phyloP scores from a whole-genome alignment of 2,329 filamentous ascomycete genomes.

The Talaromyces albobiverticillius region DNA sequence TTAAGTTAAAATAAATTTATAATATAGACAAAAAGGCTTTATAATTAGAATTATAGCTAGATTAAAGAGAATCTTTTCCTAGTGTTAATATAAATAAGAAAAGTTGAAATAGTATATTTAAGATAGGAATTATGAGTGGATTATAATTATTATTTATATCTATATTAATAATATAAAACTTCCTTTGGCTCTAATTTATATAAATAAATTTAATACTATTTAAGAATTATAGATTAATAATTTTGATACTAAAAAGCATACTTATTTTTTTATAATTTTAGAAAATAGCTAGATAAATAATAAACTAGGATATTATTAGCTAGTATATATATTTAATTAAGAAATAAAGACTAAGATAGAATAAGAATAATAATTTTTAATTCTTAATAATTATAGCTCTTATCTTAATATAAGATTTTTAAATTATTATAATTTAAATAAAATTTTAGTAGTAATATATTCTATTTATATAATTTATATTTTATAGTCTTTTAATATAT shows the following conservation, averaged over 20 bases:
- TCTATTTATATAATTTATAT: not conserved
- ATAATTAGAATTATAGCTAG: not conserved
- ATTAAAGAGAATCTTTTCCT: constrained; percentile 2
- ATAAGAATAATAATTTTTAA: not conserved
- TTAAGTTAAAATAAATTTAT: not conserved
- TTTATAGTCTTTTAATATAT: not conserved
- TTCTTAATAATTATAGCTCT: not conserved
- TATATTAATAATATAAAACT: constrained; percentile 16
- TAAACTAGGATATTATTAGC: not conserved
- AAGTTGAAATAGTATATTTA: constrained; percentile 14
- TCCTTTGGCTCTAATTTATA: constrained; percentile 19
- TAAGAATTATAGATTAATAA: constrained; percentile 19
- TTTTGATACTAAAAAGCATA: constrained; percentile 1
- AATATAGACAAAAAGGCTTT: not conserved
- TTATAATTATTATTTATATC: constrained; percentile 12
- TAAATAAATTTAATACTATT: constrained; percentile 15
- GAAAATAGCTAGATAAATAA: not conserved
- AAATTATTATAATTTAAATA: not conserved
- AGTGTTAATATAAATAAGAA: not conserved
- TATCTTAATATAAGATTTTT: constrained; percentile 1
- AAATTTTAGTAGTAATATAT: not conserved
- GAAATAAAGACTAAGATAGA: not conserved
- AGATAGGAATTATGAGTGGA: constrained; percentile 21
- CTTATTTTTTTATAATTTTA: not conserved
- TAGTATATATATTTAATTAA: not conserved